These are phyloP conservation scores for Avena eriantha DNA, from an alignment of 176 grass and related monocot genomes.

Conservation along the genomic window DNA sequence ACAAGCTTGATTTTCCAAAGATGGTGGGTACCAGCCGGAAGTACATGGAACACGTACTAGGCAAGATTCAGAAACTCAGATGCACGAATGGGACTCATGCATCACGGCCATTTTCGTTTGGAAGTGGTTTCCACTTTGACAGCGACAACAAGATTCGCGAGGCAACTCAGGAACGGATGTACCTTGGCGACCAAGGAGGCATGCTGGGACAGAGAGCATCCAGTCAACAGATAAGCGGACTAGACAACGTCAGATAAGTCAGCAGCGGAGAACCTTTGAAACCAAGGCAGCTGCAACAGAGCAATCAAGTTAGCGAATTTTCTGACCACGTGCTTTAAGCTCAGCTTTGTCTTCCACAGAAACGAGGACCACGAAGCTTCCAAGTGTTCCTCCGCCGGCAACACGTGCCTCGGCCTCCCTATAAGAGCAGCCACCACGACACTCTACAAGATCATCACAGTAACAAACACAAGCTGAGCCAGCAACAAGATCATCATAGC, in stretches of 20 bases:
- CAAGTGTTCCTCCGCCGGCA: neutral
- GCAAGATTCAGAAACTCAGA: neutral
- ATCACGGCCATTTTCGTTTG: neutral
- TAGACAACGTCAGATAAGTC: no score
- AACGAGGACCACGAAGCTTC: neutral
- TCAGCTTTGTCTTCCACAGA: neutral
- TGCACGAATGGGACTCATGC: neutral
- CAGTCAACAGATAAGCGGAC: neutral
- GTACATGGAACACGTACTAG: neutral
- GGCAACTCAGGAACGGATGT: neutral
- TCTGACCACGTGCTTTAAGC: no score
- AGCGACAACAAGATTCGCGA: neutral
- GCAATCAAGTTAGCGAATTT: no score
- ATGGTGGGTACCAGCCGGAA: neutral
- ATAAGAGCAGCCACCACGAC: neutral
- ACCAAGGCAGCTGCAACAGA: no score
- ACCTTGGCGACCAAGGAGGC: conserved; percentile 7
- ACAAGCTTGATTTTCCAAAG: neutral
- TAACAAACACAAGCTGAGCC: neutral
- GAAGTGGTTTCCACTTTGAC: neutral
- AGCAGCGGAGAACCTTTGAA: no score
- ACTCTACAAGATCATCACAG: neutral
- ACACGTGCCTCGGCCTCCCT: neutral
- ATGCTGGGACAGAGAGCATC: neutral
- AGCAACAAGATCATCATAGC: no score